Evolutionary conservation across 2,329 filamentous ascomycete genomes (phyloP).

Genomic region (Fusarium decemcellulare): DNA sequence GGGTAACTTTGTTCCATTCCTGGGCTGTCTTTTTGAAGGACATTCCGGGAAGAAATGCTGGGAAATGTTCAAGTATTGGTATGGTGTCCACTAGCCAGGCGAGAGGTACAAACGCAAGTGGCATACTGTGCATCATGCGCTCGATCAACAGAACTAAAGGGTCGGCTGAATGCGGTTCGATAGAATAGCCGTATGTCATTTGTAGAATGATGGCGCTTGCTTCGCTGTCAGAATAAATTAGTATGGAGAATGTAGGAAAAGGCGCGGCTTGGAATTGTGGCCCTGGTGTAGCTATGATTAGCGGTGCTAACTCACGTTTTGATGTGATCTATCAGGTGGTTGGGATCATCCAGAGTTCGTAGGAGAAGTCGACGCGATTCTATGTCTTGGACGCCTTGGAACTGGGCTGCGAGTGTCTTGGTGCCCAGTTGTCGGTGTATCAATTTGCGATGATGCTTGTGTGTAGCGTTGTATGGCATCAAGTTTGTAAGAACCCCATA

Average conservation of each 20-base stretch:
- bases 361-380: conserved; percentile 46
- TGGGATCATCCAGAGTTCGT: conserved; percentile 39
- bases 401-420: conserved; percentile 29
- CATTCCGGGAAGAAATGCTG: conserved; percentile 48
- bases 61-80: conserved; percentile 48
- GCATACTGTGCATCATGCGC: conserved; percentile 48
- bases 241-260: not conserved
- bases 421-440: conserved; percentile 50
- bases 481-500: conserved; percentile 30
- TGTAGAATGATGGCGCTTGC: conserved; percentile 46
- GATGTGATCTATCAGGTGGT: conserved; percentile 41
- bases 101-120: conserved; percentile 46
- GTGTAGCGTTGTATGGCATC: conserved; percentile 33
- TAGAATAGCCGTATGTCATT: conserved; percentile 51
- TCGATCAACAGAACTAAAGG: conserved; percentile 49
- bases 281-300: too few relatives aligned
- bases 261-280: too few relatives aligned
- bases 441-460: conserved; percentile 45
- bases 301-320: conserved; percentile 41
- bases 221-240: conserved; percentile 33
- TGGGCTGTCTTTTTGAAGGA: conserved; percentile 49
- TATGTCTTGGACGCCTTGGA: conserved; percentile 43
- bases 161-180: conserved; percentile 47
- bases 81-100: conserved; percentile 52
- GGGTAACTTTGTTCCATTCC: conserved; percentile 41